Base-by-base conservation (phyloP, 2,329 filamentous ascomycete species). In the Capronia coronata region DNA sequence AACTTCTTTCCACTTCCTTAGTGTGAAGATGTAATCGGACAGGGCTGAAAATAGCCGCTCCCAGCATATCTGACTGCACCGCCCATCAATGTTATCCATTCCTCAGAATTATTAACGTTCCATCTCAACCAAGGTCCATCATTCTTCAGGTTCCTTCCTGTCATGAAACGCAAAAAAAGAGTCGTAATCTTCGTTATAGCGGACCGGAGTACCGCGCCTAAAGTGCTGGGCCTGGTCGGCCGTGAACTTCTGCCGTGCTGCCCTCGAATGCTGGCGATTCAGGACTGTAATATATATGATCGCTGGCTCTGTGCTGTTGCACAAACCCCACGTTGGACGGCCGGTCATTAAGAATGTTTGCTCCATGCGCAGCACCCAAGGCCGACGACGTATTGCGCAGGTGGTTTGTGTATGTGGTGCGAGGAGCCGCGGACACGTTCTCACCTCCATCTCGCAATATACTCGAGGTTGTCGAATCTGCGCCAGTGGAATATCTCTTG, bases 291-390 rank as follows among this genome's bases (percentile, higher is more conserved):
- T 71, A 69, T 27, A 76, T 74, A 50, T 73, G 68, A 43, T 75
- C 73, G 46, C 67, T 69, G 2, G 72, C 69, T 27, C 72, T 69
- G 57, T 74, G 67, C 50, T 74, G 69, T 8, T 69, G 66, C 9
- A 76, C 74, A 48, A 72, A 75, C 0, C 74, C 74, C 64, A 76
- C 62, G 44, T 72, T 74, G 5, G 71, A 73, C 0, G 73, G 72
- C 37, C 73, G 67, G 42, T 65, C 65, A 21, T 60, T 71, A 34
- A 71, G 67, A 42, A 64, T 63, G 21, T 60, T 58, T 4, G 59
- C 61, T 30, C 60, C 56, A 21, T 64, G 62, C 23, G 58, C 55
- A 34, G 51, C 34, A 2, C 62, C 65, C 16, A 65, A 59, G 22
- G 61, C 61, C 35, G 64, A 60, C 35, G 61, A 61, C 42, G 63